Evolutionary conservation across 345 rosid genomes (phyloP).

Genomic region (Rhodamnia rubescens): DNA sequence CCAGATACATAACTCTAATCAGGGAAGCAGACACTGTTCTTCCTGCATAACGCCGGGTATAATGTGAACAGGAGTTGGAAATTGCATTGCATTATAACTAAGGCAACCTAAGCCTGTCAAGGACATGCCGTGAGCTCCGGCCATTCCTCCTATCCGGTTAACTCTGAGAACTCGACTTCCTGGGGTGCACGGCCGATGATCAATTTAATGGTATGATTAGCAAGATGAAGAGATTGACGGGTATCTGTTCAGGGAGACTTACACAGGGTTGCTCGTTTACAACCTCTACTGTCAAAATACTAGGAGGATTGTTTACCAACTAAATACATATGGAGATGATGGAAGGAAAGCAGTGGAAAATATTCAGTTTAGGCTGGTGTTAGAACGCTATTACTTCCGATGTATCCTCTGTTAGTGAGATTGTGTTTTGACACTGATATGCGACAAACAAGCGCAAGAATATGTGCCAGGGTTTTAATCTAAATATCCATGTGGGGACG

Average conservation of each 20-base stretch:
- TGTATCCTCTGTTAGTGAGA: background rate
- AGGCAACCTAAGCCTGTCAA: background rate
- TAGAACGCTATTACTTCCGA: background rate
- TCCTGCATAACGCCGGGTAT: background rate
- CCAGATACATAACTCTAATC: background rate
- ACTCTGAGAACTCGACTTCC: background rate
- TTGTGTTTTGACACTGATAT: background rate
- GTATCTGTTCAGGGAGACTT: background rate
- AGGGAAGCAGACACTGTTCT: background rate
- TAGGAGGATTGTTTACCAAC: background rate
- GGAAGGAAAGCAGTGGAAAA: background rate
- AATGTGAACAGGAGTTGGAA: background rate
- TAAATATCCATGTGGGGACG: background rate
- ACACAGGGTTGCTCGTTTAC: background rate
- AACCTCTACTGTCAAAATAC: background rate
- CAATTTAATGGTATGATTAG: background rate
- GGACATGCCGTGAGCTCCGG: background rate
- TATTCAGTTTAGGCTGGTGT: background rate
- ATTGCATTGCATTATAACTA: background rate
- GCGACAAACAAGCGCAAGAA: background rate
- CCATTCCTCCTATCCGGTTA: background rate
- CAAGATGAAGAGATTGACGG: background rate
- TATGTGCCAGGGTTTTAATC: background rate
- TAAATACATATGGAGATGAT: background rate
- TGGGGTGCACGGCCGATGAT: accelerated